Percentiles rank a stretch among this genome's conserved stretches.
These are phyloP conservation scores for Dryas integrifolia DNA, from an alignment of 331 rosid genomes.

Conservation along the genomic window DNA sequence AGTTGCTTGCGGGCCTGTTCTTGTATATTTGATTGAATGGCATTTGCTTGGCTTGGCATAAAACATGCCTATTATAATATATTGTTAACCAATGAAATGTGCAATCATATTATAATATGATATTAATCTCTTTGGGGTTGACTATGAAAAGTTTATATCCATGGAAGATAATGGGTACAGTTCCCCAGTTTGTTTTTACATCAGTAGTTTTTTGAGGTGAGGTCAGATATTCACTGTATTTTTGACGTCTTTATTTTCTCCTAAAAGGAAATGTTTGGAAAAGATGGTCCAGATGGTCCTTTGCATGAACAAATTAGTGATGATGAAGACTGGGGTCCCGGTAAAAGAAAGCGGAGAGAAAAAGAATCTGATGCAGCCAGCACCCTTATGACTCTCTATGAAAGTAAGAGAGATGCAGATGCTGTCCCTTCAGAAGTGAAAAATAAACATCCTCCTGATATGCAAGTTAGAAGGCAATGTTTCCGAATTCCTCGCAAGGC, in stretches of 20 bases:
- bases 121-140: not conserved
- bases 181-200: slow-evolving; percentile 16
- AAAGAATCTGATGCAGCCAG: slow-evolving; percentile 92
- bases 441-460: slow-evolving; percentile 28
- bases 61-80: not conserved
- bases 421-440: slow-evolving; percentile 29
- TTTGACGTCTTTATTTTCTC: not conserved
- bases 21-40: not conserved
- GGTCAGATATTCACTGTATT: not conserved
- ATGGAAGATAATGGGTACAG: slow-evolving; percentile 8
- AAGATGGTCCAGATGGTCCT: slow-evolving; percentile 74
- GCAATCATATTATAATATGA: too few relatives aligned
- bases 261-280: slow-evolving; percentile 90
- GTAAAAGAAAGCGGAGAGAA: slow-evolving; percentile 65
- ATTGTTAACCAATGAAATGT: not conserved
- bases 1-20: not conserved
- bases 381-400: slow-evolving; percentile 87
- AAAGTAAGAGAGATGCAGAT: slow-evolving; percentile 52
- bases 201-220: slow-evolving; percentile 11
- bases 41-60: not conserved
- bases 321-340: slow-evolving; percentile 97
- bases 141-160: not conserved
- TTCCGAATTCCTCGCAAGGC: slow-evolving; percentile 76
- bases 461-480: slow-evolving; percentile 50
- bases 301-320: slow-evolving; percentile 70